Evolutionary conservation across 2,329 filamentous ascomycete genomes (phyloP).

Genomic region (Elsinoe australis): DNA sequence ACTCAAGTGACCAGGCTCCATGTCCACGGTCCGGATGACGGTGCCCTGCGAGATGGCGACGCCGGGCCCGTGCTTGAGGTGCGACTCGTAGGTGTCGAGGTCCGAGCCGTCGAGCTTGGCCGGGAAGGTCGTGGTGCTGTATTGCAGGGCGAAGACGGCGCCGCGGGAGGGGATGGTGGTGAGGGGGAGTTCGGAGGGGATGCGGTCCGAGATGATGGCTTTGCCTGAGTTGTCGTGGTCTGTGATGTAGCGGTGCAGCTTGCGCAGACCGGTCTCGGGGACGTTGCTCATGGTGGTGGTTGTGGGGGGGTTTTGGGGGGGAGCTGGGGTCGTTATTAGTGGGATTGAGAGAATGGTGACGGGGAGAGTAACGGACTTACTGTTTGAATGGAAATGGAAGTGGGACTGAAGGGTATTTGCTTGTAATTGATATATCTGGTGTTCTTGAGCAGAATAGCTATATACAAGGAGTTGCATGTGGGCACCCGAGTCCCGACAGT

Average conservation of each 20-base stretch:
- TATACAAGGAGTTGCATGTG: too few relatives aligned
- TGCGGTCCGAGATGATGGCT: constrained; percentile 29
- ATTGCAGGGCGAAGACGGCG: constrained; percentile 16
- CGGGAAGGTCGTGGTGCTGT: constrained; percentile 27
- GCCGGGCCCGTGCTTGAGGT: constrained; percentile 30
- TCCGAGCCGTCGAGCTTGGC: constrained; percentile 29
- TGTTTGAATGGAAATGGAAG: too few relatives aligned
- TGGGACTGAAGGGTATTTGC: too few relatives aligned
- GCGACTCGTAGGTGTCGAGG: constrained; percentile 30
- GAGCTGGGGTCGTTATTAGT: neutral
- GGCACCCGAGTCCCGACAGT: too few relatives aligned
- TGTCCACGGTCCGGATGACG: constrained; percentile 31
- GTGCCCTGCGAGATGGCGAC: constrained; percentile 30
- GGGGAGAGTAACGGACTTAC: neutral
- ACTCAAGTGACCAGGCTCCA: constrained; percentile 29
- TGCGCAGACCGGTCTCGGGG: constrained; percentile 5
- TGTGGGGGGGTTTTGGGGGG: neutral
- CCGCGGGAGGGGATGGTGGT: constrained; percentile 20
- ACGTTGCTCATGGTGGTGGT: neutral
- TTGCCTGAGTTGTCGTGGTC: constrained; percentile 32
- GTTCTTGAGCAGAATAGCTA: too few relatives aligned
- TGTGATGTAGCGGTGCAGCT: constrained; percentile 34
- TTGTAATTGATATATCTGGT: too few relatives aligned
- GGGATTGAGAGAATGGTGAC: neutral
- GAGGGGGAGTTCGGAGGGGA: constrained; percentile 29